Evolutionary conservation across 148 eudicot species (phyloP).

Genomic region (Amaranthus hypochondriacus): DNA sequence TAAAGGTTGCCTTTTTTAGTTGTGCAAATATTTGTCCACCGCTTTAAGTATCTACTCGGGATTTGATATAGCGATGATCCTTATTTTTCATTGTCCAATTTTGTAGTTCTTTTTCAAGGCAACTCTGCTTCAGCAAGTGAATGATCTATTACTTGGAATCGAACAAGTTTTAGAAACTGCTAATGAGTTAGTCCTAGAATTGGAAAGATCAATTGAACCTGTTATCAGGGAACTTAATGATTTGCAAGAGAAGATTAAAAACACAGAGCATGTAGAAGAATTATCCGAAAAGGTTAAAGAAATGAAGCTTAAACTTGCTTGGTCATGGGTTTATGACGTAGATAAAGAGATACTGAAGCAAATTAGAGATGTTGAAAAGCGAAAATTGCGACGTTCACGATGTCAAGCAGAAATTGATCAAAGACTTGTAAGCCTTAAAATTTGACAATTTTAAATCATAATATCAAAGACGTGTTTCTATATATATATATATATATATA

Average conservation of each 20-base stretch:
- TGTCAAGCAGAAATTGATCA: constrained; percentile 56
- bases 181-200: constrained; percentile 51
- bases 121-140: constrained; percentile 92
- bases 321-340: constrained; percentile 82
- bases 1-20: not conserved
- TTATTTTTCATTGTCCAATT: constrained; percentile 21
- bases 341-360: constrained; percentile 54
- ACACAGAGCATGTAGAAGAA: constrained; percentile 82
- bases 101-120: constrained; percentile 94
- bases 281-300: constrained; percentile 56
- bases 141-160: constrained; percentile 65
- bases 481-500: not conserved
- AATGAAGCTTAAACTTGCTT: constrained; percentile 77
- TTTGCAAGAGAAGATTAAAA: constrained; percentile 74
- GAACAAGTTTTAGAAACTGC: constrained; percentile 49
- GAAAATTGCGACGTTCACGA: constrained; percentile 47
- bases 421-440: constrained; percentile 44
- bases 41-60: constrained; percentile 1
- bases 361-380: constrained; percentile 41
- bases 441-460: not conserved
- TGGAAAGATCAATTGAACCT: constrained; percentile 77
- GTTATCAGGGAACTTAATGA: constrained; percentile 64
- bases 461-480: not conserved
- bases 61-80: not conserved
- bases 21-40: not conserved